Evolutionary conservation across 495 filamentous ascomycete species (phyloP), one percentile per base, ranked within the genome.

Genomic region (Neurospora intermedia): DNA sequence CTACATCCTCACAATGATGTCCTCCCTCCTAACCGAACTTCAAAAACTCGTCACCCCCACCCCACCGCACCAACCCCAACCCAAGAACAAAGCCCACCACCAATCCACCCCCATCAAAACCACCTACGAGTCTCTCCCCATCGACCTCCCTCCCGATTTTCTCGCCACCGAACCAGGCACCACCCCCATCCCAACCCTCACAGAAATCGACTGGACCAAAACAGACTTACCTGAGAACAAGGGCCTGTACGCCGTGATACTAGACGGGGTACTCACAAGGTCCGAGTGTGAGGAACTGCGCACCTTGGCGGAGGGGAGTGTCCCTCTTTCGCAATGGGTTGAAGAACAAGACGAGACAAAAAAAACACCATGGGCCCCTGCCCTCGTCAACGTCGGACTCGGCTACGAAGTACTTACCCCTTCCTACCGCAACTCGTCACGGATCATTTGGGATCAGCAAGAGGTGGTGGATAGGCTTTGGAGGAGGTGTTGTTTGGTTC

Each of bases 381-480:
- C 91, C 7, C 86, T 91, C 83, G 86, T 96, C 74, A 94, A 94
- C 77, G 78, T 88, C 69, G 92, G 92, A 35, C 78, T 77, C 41
- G 90, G 91, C 16, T 83, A 76, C 46, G 87, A 95, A 83, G 78
- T 84, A 43, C 75, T 90, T 45, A 82, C 82, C 1, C 82, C 85
- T 10, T 84, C 88, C 40, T 86, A 85, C 38, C 86, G 93, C 41
- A 91, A 92, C 73, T 90, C 90, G 77, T 89, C 90, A 18, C 87
- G 93, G 1, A 92, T 94, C 72, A 91, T 96, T 74, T 91, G 87
- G 84, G 92, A 95, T 75, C 80, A 85, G 1, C 81, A 81, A 35
- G 89, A 89, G 4, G 73, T 94, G 6, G 89, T 88, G 0, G 84
- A 86, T 13, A 87, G 87, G 48, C 75, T 96, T 0, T 90, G 91